These are phyloP conservation scores for Cotoneaster glaucophyllus DNA, from an alignment of 306 rosid species.

Conservation along the genomic window DNA sequence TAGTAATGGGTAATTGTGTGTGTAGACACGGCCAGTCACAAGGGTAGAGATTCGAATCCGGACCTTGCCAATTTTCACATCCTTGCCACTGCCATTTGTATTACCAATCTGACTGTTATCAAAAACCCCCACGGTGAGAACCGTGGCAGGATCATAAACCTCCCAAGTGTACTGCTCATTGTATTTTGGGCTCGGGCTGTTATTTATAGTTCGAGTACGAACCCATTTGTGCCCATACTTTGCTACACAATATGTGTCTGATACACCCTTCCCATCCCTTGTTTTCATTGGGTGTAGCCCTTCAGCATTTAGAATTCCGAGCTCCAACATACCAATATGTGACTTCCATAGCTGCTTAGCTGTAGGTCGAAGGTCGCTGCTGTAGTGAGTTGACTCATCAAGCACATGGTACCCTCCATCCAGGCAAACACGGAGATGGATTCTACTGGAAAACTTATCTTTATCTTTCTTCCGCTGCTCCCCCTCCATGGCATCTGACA, in stretches of 20 bases:
- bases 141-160: slow-evolving; percentile 79
- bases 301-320: slow-evolving; percentile 63
- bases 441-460: slow-evolving; percentile 51
- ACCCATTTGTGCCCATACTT: slow-evolving; percentile 94
- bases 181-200: slow-evolving; percentile 60
- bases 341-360: slow-evolving; percentile 68
- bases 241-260: slow-evolving; percentile 83
- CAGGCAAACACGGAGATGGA: slow-evolving; percentile 54
- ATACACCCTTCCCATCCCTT: slow-evolving; percentile 58
- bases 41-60: slow-evolving; percentile 85
- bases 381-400: slow-evolving; percentile 81
- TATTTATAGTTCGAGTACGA: slow-evolving; percentile 70
- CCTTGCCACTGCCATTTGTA: slow-evolving; percentile 43
- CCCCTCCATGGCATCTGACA: slow-evolving; percentile 68
- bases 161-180: slow-evolving; percentile 98
- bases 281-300: slow-evolving; percentile 69
- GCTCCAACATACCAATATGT: slow-evolving; percentile 72
- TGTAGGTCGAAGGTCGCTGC: slow-evolving; percentile 84
- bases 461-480: slow-evolving; percentile 49
- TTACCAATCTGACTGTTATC: slow-evolving; percentile 53
- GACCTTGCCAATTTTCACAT: slow-evolving; percentile 68
- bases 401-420: slow-evolving; percentile 98
- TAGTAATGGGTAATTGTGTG: slow-evolving; percentile 67
- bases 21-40: slow-evolving; percentile 69
- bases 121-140: slow-evolving; percentile 81